phyloP scores from a whole-genome alignment of 768 basidiomycete species.

The Heimioporus sp. region DNA sequence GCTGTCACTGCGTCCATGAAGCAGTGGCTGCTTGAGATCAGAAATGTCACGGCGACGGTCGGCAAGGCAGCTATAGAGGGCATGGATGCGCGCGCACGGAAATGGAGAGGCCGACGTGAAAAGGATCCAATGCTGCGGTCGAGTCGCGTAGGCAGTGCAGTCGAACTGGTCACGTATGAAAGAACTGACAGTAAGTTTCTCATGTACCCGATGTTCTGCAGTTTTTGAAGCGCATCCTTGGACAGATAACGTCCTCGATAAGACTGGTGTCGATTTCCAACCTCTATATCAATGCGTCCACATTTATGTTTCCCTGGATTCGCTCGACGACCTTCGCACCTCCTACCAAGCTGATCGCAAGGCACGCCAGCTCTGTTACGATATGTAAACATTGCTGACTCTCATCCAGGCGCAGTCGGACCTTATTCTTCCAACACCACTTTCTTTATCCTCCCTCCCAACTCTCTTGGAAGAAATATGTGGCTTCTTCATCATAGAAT shows the following conservation, averaged over 20 bases:
- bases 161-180: slow-evolving; percentile 90
- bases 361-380: slow-evolving; percentile 36
- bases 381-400: slow-evolving; percentile 13
- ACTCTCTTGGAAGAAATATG: slow-evolving; percentile 90
- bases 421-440: slow-evolving; percentile 79
- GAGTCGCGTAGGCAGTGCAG: slow-evolving; percentile 85
- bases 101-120: slow-evolving; percentile 83
- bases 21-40: slow-evolving; percentile 93
- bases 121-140: slow-evolving; percentile 76
- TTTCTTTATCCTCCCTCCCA: slow-evolving; percentile 64
- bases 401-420: slow-evolving; percentile 86
- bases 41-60: slow-evolving; percentile 83
- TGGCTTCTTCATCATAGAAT: slow-evolving; percentile 97
- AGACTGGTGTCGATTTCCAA: slow-evolving; percentile 88
- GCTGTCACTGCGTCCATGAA: slow-evolving; percentile 94
- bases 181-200: slow-evolving; percentile 82
- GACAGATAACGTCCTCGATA: slow-evolving; percentile 87
- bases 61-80: slow-evolving; percentile 85
- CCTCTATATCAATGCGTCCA: slow-evolving; percentile 97
- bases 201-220: neutral
- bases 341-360: slow-evolving; percentile 98
- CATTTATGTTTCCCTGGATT: slow-evolving; percentile 89
- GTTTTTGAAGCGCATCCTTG: slow-evolving; percentile 8
- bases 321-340: slow-evolving; percentile 83
- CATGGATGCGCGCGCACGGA: slow-evolving; percentile 79